These are phyloP conservation scores for Chlorella ohadii DNA, from an alignment of 139 green algal species.

Conservation along the genomic window DNA sequence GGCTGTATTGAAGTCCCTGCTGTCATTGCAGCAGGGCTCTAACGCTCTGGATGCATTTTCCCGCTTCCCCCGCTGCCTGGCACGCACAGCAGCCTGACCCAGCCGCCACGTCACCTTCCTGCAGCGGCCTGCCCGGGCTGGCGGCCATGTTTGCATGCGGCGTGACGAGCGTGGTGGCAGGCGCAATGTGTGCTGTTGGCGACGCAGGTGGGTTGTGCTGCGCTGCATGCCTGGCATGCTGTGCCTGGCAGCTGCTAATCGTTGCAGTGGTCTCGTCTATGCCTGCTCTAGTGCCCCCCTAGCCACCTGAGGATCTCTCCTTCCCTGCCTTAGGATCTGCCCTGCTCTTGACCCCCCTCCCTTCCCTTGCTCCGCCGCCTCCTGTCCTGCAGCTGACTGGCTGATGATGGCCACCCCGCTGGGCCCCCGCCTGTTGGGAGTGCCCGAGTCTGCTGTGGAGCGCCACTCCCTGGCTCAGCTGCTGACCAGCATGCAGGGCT, in stretches of 20 bases:
- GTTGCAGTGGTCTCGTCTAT: too few relatives aligned
- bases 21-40: too few relatives aligned
- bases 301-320: too few relatives aligned
- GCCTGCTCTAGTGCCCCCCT: too few relatives aligned
- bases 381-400: background rate
- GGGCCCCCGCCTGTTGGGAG: slow-evolving; percentile 23
- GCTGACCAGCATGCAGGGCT: background rate
- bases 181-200: slow-evolving; percentile 3
- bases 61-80: too few relatives aligned
- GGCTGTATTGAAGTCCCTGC: too few relatives aligned
- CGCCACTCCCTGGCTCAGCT: background rate
- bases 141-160: slow-evolving; percentile 18
- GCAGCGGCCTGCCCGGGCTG: slow-evolving; percentile 2
- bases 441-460: slow-evolving; percentile 7
- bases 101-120: background rate
- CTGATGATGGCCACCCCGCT: slow-evolving; percentile 33
- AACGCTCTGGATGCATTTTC: too few relatives aligned
- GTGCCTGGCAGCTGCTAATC: too few relatives aligned
- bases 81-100: too few relatives aligned
- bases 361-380: too few relatives aligned
- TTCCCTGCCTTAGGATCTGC: background rate
- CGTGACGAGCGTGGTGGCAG: slow-evolving; percentile 3
- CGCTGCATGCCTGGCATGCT: background rate
- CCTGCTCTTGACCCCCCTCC: background rate
- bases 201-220: slow-evolving; percentile 10